Conservation (phyloP, 768 basidiomycete genomes). For the Russula abietina region DNA sequence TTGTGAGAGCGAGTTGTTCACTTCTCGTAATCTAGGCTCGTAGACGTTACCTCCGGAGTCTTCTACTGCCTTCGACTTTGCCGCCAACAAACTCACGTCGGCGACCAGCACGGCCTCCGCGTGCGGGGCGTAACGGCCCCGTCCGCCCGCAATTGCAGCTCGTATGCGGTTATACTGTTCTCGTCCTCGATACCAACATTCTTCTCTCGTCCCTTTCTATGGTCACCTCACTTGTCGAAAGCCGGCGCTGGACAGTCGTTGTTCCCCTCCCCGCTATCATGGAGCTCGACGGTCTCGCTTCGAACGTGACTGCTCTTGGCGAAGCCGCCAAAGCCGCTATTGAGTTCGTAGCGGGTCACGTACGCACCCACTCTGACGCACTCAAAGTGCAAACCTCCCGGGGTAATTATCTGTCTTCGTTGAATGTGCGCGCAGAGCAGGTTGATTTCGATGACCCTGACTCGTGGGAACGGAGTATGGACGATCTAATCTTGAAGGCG, state of each 20-base stretch:
- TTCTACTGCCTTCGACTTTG: slow-evolving; percentile 45
- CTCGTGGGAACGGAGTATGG: slow-evolving; percentile 72
- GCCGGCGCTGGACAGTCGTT: slow-evolving; percentile 77
- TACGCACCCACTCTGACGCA: slow-evolving; percentile 66
- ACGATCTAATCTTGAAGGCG: slow-evolving; percentile 89
- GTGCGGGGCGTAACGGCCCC: slow-evolving; percentile 28
- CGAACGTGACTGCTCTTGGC: slow-evolving; percentile 58
- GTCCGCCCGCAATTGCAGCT: slow-evolving; percentile 46
- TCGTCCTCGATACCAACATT: slow-evolving; percentile 94
- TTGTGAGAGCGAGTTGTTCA: slow-evolving; percentile 2
- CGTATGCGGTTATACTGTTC: slow-evolving; percentile 79
- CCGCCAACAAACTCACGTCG: slow-evolving; percentile 25
- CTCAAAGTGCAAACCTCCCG: slow-evolving; percentile 94
- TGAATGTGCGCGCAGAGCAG: slow-evolving; percentile 78
- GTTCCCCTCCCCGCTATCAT: slow-evolving; percentile 93
- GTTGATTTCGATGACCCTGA: slow-evolving; percentile 56
- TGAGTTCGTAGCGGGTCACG: slow-evolving; percentile 63
- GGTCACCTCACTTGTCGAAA: slow-evolving; percentile 72
- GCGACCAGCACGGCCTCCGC: slow-evolving; percentile 31
- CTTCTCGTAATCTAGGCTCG: slow-evolving; percentile 47
- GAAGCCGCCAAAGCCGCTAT: slow-evolving; percentile 70
- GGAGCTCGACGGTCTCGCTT: slow-evolving; percentile 88
- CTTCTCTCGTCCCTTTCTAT: slow-evolving; percentile 75
- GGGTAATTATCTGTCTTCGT: slow-evolving; percentile 85
- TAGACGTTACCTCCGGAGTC: slow-evolving; percentile 61